Evolutionary conservation across 2,329 filamentous ascomycete genomes (phyloP), one percentile per base, ranked within the genome.

Genomic region (Tympanopsis confertula): DNA sequence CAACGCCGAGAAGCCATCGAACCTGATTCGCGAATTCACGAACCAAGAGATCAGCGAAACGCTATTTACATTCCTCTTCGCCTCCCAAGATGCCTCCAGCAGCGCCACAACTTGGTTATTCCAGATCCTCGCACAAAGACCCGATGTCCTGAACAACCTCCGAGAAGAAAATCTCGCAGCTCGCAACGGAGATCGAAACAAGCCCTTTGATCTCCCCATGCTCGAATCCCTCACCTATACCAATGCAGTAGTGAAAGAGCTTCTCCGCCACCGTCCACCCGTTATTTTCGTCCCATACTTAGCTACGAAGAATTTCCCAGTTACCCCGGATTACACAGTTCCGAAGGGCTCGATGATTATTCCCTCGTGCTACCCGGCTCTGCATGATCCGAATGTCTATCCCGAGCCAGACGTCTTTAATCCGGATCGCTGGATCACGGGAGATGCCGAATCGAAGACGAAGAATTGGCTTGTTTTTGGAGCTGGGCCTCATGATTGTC

Each of bases 381-480:
- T 94, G 30, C 88, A 91, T 54, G 91, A 96, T 50, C 84, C 86
- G 28, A 87, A 95, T 40, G 83, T 89, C 5, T 98, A 96, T 58
- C 76, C 85, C 38, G 82, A 91, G 52, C 86, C 91, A 2, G 89
- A 96, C 52, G 68, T 71, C 30, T 96, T 87, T 56, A 82, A 94
- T 51, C 89, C 89, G 2, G 87, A 95, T 47, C 77, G 89, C 50
- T 96, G 91, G 76, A 89, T 89, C 58, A 75, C 73, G 2, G 91
- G 89, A 42, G 83, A 88, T 50, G 91, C 89, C 12, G 88, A 94
- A 60, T 77, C 82, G 58, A 82, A 79, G 64, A 77, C 80, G 55
- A 96, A 95, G 80, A 98, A 96, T 68, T 96, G 81, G 69, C 72
- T 98, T 37, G 88, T 96, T 14, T 96, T 98, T 50, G 91, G 91